Conservation (phyloP, 257 asterid genomes). For the Orobanche coerulescens region DNA sequence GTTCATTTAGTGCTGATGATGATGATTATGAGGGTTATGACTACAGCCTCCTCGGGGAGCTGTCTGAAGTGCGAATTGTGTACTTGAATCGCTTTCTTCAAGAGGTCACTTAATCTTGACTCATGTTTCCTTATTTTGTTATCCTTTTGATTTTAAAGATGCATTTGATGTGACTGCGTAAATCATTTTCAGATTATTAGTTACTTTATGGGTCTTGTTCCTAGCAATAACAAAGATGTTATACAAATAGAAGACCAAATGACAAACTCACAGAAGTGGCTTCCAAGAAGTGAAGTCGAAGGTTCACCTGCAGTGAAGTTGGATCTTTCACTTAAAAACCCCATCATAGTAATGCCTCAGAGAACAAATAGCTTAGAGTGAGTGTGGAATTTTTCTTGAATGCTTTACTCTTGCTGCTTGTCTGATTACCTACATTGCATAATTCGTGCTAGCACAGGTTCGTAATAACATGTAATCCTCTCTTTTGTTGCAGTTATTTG, state of each 20-base stretch:
- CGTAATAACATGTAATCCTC: conserved; percentile 14
- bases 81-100: conserved; percentile 92
- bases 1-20: conserved; percentile 76
- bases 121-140: conserved; percentile 7
- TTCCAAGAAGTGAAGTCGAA: conserved; percentile 75
- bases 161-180: conserved; percentile 9
- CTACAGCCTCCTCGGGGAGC: conserved; percentile 87
- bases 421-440: not conserved
- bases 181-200: conserved; percentile 52
- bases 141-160: not conserved
- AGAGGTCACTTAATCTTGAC: conserved; percentile 46
- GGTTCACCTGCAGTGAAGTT: conserved; percentile 93
- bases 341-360: conserved; percentile 90
- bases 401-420: not conserved
- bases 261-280: conserved; percentile 68
- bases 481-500: conserved; percentile 65
- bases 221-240: conserved; percentile 58
- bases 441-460: not conserved
- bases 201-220: conserved; percentile 95
- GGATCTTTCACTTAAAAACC: conserved; percentile 83
- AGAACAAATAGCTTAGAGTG: conserved; percentile 82
- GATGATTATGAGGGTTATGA: conserved; percentile 91
- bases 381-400: conserved; percentile 28
- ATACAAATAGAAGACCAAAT: conserved; percentile 75
- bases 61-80: conserved; percentile 87